Conservation (phyloP, 495 filamentous ascomycete genomes). For the Ascodesmis nigricans region DNA sequence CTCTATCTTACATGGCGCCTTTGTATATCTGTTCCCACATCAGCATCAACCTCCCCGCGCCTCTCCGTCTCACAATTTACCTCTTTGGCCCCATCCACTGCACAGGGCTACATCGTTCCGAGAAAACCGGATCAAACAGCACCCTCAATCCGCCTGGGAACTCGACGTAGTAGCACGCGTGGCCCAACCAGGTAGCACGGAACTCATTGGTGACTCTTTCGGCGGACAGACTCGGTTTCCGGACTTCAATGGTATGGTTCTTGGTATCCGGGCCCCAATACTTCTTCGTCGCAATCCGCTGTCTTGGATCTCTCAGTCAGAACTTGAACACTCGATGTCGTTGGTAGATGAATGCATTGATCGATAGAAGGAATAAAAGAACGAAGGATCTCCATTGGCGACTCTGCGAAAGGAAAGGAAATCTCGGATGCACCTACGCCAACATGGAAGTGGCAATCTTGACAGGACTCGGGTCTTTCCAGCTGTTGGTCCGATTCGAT, state of each 20-base stretch:
- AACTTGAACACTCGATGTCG: constrained; percentile 9
- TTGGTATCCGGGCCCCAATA: too few relatives aligned
- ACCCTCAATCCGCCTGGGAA: constrained; percentile 75
- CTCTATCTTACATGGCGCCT: constrained; percentile 50
- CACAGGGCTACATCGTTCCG: constrained; percentile 62
- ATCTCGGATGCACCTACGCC: constrained; percentile 5
- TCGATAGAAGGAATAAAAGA: constrained; percentile 3
- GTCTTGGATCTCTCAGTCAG: too few relatives aligned
- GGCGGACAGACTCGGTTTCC: constrained; percentile 51
- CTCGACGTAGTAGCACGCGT: constrained; percentile 85
- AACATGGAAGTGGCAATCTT: constrained; percentile 3
- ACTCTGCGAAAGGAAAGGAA: neutral
- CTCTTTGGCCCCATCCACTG: constrained; percentile 49
- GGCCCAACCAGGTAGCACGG: constrained; percentile 88
- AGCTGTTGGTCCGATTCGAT: too few relatives aligned
- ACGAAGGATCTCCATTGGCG: constrained; percentile 7
- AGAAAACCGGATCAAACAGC: constrained; percentile 90
- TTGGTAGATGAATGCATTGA: neutral
- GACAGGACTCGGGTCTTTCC: neutral
- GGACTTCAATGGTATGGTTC: too few relatives aligned
- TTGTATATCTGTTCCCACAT: too few relatives aligned
- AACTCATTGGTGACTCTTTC: constrained; percentile 32
- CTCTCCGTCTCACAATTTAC: too few relatives aligned
- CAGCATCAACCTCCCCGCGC: too few relatives aligned
- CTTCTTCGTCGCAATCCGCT: too few relatives aligned